Base-by-base conservation (phyloP, 2,329 filamentous ascomycete species). In the Westerdykella aurantiaca region DNA sequence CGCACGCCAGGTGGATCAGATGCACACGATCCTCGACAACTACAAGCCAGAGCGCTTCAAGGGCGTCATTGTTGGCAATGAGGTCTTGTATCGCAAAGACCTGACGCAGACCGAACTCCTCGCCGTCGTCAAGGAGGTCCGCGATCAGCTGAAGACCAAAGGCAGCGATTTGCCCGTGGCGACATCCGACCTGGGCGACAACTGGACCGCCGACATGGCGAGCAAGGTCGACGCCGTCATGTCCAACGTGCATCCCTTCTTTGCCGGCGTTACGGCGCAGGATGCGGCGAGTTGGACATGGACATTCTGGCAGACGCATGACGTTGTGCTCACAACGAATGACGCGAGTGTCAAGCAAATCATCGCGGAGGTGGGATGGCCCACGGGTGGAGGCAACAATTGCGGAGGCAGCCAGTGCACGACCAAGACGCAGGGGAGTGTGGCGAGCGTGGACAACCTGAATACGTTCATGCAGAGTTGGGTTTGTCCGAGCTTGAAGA, bases 181-280 rank as follows among this genome's bases (percentile, higher is more conserved):
- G 1, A 95, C 88, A 0, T 89, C 86, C 0, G 91, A 97, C 63
- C 76, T 97, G 0, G 91, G 91, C 21, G 84, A 93, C 58, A 85
- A 91, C 58, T 97, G 91, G 91, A 84, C 81, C 2, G 60, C 75
- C 0, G 72, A 75, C 2, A 78, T 97, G 14, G 86, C 85, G 0
- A 56, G 70, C 4, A 75, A 81, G 41, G 86, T 88, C 34, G 90
- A 97, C 66, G 83, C 87, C 58, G 82, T 97, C 68, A 96, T 97
- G 90, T 85, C 88, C 55, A 97, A 97, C 63, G 87, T 97, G 43
- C 93, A 97, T 63, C 91, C 93, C 0, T 96, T 97, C 76, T 97
- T 97, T 62, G 86, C 83, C 0, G 91, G 91, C 38, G 81, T 88
- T 11, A 72, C 77, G 0, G 83, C 82, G 2, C 72, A 79, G 2